Evolutionary conservation across 2,329 filamentous ascomycete species (phyloP), one percentile per base, ranked within the genome.

Genomic region (Aulographum hederae): DNA sequence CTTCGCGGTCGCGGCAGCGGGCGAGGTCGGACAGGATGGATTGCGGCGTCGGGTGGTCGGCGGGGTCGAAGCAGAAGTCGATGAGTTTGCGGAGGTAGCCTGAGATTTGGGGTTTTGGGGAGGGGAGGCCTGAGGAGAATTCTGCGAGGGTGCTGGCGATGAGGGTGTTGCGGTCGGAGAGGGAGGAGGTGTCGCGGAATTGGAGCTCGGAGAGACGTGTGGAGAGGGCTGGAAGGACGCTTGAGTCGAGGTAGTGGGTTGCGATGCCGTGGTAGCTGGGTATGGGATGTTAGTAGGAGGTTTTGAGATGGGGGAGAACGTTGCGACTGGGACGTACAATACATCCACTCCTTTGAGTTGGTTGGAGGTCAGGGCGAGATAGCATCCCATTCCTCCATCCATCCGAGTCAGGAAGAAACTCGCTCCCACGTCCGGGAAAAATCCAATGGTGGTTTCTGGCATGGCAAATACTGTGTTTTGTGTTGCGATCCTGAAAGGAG

Each of bases 381-480:
- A 98, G 14, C 80, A 93, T 35, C 89, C 89, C 34, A 92, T 57
- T 36, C 73, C 63, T 31, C 89, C 89, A 45, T 91, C 73, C 64
- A 98, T 73, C 39, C 84, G 69, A 12, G 89, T 81, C 33, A 98
- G 64, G 65, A 95, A 95, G 63, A 95, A 98, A 8, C 81, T 91
- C 19, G 78, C 91, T 38, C 89, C 89, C 30, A 98, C 89, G 47
- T 98, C 91, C 5, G 91, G 89, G 65, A 98, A 98, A 65, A 95
- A 94, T 25, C 89, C 89, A 48, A 98, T 98, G 6, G 73, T 92
- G 3, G 89, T 98, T 60, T 98, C 89, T 18, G 89, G 89, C 89
- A 98, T 98, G 43, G 91, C 85, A 47, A 98, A 95, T 30, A 92
- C 59, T 4, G 89, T 98, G 49, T 77, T 78, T 58, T 98, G 89